Base-by-base conservation (phyloP, 2,329 filamentous ascomycete genomes). In the Penicillium brasilianum region DNA sequence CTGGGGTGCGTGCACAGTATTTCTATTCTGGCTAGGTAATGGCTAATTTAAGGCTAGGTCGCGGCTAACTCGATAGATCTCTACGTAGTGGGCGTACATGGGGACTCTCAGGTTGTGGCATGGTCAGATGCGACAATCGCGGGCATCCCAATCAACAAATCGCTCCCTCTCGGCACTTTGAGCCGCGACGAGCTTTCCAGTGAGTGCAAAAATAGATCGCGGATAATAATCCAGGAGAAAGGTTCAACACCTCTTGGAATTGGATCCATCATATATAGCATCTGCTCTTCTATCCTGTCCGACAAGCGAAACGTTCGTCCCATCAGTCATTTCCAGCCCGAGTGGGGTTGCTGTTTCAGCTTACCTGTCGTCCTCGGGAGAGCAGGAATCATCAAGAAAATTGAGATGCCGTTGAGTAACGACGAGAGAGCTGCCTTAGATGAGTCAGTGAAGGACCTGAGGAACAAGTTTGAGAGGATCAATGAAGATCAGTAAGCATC, bases 181-280 rank as follows among this genome's bases (percentile, higher is more conserved):
- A 66, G 77, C 41, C 72, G 70, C 5, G 64, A 69, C 2, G 73
- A 76, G 1, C 77, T 85, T 20, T 77, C 77, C 1, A 65, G 71
- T 8, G 77, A 83, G 46, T 83, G 82, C 56, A 80, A 77, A 44
- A 72, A 79, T n/a, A 82, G 79, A 39, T 79, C 82, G 0, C 77
- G 80, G 9, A 76, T 72, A 13, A 84, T 85, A 62, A 80, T 84
- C 49, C 73, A 77, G 20, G 76, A 78, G 11, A 85, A 85, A 69
- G 83, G 83, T 0, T 78, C 81, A 30, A 85, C 80, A 0, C 77
- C 81, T 0, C 84, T 80, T 64, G 83, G 83, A 11, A 82, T 84
- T 49, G 82, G 79, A 9, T 80, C 81, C 30, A 76, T 83, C 4
- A 76, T 82, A 2, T 75, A 79, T 1, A 78, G 74, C 44, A 81